Percentiles rank a stretch among this genome's conserved stretches.
phyloP scores from a whole-genome alignment of 805 yeast species.

The Monosporozyma aerobia region DNA sequence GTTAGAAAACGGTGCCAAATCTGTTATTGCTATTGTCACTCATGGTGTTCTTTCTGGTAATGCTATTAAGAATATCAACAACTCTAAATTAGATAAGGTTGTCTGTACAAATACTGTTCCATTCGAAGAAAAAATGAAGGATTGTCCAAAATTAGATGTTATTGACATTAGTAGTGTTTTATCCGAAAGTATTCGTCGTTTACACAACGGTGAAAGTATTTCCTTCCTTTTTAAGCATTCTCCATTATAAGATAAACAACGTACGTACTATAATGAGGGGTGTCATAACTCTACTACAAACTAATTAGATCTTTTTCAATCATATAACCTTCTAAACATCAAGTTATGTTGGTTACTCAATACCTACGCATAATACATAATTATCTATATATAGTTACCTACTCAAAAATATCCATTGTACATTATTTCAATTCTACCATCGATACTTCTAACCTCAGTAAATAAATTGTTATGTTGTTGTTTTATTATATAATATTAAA shows the following conservation, averaged over 20 bases:
- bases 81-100: slow-evolving; percentile 55
- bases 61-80: slow-evolving; percentile 62
- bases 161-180: slow-evolving; percentile 66
- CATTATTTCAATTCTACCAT: neutral
- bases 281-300: no score
- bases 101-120: slow-evolving; percentile 80
- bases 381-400: neutral
- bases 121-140: slow-evolving; percentile 49
- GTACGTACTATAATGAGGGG: neutral
- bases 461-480: neutral
- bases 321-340: neutral
- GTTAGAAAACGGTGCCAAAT: slow-evolving; percentile 55
- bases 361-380: neutral
- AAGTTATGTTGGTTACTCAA: neutral
- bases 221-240: slow-evolving; percentile 54
- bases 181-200: slow-evolving; percentile 76
- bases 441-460: neutral
- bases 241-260: slow-evolving; percentile 12
- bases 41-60: slow-evolving; percentile 74
- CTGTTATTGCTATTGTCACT: slow-evolving; percentile 74
- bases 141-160: slow-evolving; percentile 48
- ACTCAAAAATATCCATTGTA: slow-evolving; percentile 3
- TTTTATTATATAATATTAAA: neutral
- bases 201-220: slow-evolving; percentile 81
- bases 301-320: neutral